Base-by-base conservation (phyloP, 2,329 filamentous ascomycete genomes). In the Colletotrichum magnum region DNA sequence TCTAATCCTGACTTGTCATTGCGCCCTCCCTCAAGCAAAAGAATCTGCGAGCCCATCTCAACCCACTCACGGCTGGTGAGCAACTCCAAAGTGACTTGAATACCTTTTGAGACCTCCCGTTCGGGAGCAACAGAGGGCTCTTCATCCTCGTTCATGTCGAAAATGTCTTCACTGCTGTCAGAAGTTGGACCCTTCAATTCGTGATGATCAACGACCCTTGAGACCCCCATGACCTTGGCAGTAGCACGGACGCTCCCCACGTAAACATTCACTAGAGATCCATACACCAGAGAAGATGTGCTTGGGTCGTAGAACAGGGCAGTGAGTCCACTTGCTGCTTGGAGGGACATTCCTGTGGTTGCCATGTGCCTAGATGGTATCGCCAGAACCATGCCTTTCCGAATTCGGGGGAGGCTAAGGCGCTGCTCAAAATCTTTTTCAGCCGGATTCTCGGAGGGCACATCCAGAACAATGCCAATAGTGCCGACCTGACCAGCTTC, bases 401-500 rank as follows among this genome's bases (percentile, higher is more conserved):
- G 85, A 64, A 92, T 82, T 54, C 85, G 83, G 41, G 83, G 82
- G 12, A 75, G 72, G 24, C 80, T 76, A 52, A 74, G 73, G 47
- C 71, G 64, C 50, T 73, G 73, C 70, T 80, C 79, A 41, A 74
- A 73, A 9, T 73, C 51, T 48, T 73, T 74, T 65, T 79, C 77
- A 5, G 76, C 74, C 5, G 73, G 54, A n/a, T 79, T 78, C 26
- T 80, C 78, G 16, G 77, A 70, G 2, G 79, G 74, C 5, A 80
- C 76, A 39, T 87, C 83, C n/a, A 92, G 86, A 3, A 92, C 86
- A 58, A 98, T 84, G 0, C 95, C 95, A 62, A 99, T 88, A 0
- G 95, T 98, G 1, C 95, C 96, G 6, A 95, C 94, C 80, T 99
- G 95, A 10, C 94, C 94, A 16, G 91, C 87, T 58, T 91, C 87